Evolutionary conservation across 2,329 filamentous ascomycete species (phyloP), one percentile per base, ranked within the genome.

Genomic region (Penicillium olsonii): DNA sequence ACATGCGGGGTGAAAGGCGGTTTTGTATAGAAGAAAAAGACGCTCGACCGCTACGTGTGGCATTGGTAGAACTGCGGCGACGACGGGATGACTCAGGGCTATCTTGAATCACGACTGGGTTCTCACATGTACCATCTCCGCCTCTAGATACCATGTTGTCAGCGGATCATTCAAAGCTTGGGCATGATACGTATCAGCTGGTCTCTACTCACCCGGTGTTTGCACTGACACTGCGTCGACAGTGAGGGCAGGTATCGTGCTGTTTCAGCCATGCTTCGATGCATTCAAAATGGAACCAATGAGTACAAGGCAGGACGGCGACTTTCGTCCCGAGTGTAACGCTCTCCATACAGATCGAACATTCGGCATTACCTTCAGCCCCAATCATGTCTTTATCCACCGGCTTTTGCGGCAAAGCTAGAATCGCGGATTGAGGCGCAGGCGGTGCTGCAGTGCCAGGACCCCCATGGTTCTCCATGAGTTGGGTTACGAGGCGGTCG

Each of bases 281-380:
- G 62, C 92, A 97, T 20, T 82, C 77, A 50, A 86, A 85, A 64
- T 96, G 92, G 68, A 96, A 97, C 90, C 90, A 96, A 66, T 99
- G 94, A 51, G 84, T 87, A 72, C 94, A 99, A 0, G 91, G 91
- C 42, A 99, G 72, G 38, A 86, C 80, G 0, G 88, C 82, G 5
- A 92, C 89, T 65, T 88, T 84, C 24, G 88, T 84, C 10, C 84
- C 87, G 29, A 88, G 65, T 20, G 83, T 79, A 54, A 95, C 86
- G 22, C 88, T 83, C 47, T 96, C 91, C 76, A 97, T 95, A 71
- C 94, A 99, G 50, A 99, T 96, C 29, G 89, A 92, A 69, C 94
- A 99, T 65, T 96, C 92, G 1, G 81, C 83, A 43, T 76, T 80
- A 35, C 84, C 87, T 50, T 87, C 88, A 5, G 75, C 71, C 6